Evolutionary conservation across 306 rosid genomes (phyloP).

Genomic region (Cucurbita moschata): DNA sequence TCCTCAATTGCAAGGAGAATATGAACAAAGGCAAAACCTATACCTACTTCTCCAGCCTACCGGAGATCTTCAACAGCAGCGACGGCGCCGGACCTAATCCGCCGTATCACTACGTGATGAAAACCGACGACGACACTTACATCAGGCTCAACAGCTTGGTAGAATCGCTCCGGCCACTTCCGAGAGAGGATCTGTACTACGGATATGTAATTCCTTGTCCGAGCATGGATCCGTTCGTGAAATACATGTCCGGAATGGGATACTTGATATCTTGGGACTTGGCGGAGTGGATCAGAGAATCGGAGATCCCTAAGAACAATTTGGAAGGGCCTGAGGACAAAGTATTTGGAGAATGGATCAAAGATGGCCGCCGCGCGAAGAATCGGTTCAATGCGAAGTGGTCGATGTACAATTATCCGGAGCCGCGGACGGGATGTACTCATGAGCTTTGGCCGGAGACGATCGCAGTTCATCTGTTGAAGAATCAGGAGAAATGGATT

Average conservation of each 20-base stretch:
- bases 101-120: slow-evolving; percentile 84
- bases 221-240: slow-evolving; percentile 78
- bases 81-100: slow-evolving; percentile 26
- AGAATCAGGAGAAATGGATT: slow-evolving; percentile 81
- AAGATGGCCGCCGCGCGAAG: slow-evolving; percentile 36
- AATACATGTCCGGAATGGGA: slow-evolving; percentile 98
- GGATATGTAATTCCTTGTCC: slow-evolving; percentile 88
- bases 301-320: slow-evolving; percentile 60
- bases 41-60: slow-evolving; percentile 59
- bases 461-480: slow-evolving; percentile 83
- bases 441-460: slow-evolving; percentile 79
- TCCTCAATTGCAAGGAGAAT: slow-evolving; percentile 78
- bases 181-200: slow-evolving; percentile 70
- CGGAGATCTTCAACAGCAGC: slow-evolving; percentile 42
- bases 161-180: slow-evolving; percentile 42
- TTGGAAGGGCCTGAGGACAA: slow-evolving; percentile 80
- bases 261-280: slow-evolving; percentile 82
- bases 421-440: slow-evolving; percentile 56
- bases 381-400: slow-evolving; percentile 83
- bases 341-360: slow-evolving; percentile 70
- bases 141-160: slow-evolving; percentile 50
- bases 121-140: slow-evolving; percentile 68
- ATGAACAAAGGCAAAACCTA: slow-evolving; percentile 92
- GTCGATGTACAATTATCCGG: slow-evolving; percentile 88
- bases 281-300: slow-evolving; percentile 65